These are phyloP conservation scores for Syzygium aqueum DNA, from an alignment of 345 rosid species.

Conservation along the genomic window DNA sequence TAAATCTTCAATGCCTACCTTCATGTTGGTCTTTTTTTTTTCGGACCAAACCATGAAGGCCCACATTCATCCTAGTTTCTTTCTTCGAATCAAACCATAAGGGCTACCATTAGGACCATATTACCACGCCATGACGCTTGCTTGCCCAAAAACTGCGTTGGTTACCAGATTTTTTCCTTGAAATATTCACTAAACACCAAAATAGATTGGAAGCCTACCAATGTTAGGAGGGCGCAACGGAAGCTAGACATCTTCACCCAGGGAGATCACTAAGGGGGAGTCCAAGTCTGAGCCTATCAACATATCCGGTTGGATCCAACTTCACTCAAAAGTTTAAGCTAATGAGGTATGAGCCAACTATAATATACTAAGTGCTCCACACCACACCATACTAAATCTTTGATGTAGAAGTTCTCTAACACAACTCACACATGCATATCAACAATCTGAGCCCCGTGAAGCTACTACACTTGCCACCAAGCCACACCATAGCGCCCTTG, in stretches of 20 bases:
- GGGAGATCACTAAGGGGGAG: not conserved
- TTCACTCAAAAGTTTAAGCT: not conserved
- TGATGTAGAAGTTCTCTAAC: not conserved
- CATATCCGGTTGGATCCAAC: not conserved
- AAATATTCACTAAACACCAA: not conserved
- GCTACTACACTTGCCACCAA: not conserved
- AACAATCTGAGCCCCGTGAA: not conserved
- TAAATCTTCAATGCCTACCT: not conserved
- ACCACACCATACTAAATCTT: rapidly evolving
- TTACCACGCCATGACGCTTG: not conserved
- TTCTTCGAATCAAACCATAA: not conserved
- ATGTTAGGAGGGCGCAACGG: not conserved
- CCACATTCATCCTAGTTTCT: no score
- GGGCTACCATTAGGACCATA: not conserved
- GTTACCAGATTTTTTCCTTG: not conserved
- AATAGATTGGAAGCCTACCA: not conserved
- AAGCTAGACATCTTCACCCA: not conserved
- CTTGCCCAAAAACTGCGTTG: rapidly evolving
- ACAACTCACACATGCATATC: not conserved
- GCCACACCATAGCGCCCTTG: not conserved
- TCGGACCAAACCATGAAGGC: no score
- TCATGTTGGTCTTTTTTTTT: not conserved
- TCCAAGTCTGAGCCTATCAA: rapidly evolving
- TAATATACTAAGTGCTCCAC: not conserved
- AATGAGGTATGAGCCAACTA: not conserved